Conservation (phyloP, 2,329 filamentous ascomycete species). For the Aspergillus glaucus region DNA sequence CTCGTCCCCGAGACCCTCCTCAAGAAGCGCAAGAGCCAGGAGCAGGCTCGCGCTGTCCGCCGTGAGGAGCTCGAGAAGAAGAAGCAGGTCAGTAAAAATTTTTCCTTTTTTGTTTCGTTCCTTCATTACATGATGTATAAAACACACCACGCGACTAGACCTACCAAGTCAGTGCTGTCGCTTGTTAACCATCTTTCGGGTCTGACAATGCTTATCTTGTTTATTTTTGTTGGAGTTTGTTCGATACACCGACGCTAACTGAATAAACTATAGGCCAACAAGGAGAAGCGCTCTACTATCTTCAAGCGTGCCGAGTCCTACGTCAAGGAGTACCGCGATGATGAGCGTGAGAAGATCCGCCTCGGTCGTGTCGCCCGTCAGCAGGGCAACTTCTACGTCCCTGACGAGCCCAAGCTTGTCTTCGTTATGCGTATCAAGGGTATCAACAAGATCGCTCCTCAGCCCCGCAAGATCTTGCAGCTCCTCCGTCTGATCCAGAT, state of each 20-base stretch:
- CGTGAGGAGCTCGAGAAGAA: conserved; percentile 73
- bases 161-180: conserved; percentile 86
- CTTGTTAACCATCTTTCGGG: conserved; percentile 55
- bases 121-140: conserved; percentile 69
- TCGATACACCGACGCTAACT: conserved; percentile 19
- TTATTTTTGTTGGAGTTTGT: conserved; percentile 9
- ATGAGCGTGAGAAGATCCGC: conserved; percentile 97
- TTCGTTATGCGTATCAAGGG: conserved; percentile 99
- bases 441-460: conserved; percentile 99
- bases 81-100: conserved; percentile 67
- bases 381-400: conserved; percentile 88
- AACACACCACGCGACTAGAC: conserved; percentile 90
- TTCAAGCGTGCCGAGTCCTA: conserved; percentile 99
- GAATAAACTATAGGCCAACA: conserved; percentile 65
- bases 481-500: conserved; percentile 99
- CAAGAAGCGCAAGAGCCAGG: conserved; percentile 99
- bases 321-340: conserved; percentile 98
- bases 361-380: conserved; percentile 83
- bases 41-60: conserved; percentile 94
- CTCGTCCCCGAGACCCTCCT: conserved; percentile 98
- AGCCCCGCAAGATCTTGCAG: conserved; percentile 99
- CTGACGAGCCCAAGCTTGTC: conserved; percentile 90
- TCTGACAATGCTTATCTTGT: conserved; percentile 57
- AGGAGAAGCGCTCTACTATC: conserved; percentile 97
- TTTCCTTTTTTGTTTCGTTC: conserved; percentile 11